These are phyloP conservation scores for Hyaloscypha hepaticicola DNA, from an alignment of 495 filamentous ascomycete species.

Conservation along the genomic window DNA sequence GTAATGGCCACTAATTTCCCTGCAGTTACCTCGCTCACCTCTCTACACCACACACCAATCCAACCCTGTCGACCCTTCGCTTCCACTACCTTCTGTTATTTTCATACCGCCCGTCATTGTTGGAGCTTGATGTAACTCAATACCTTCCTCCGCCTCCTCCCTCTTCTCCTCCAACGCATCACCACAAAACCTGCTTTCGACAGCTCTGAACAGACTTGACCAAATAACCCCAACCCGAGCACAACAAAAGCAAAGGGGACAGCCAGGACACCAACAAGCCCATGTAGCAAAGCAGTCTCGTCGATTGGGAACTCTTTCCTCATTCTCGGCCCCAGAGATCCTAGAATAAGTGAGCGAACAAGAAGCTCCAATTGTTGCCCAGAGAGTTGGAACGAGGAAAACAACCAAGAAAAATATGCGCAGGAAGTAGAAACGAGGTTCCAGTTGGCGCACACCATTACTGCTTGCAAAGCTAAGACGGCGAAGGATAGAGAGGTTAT, in stretches of 20 bases:
- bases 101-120: neutral
- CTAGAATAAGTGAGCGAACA: neutral
- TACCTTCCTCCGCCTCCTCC: neutral
- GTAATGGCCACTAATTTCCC: neutral
- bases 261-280: neutral
- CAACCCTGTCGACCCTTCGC: neutral
- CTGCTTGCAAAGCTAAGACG: neutral
- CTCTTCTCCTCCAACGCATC: neutral
- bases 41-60: neutral
- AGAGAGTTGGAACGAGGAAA: neutral
- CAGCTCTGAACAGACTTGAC: neutral
- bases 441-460: neutral
- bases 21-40: neutral
- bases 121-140: neutral
- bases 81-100: neutral
- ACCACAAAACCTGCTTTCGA: conserved; percentile 3
- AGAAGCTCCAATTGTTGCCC: neutral
- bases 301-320: neutral
- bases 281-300: neutral
- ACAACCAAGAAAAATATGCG: neutral
- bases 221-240: neutral
- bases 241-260: neutral
- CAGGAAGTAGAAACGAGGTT: neutral
- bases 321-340: neutral
- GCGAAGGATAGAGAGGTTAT: neutral